phyloP scores from a whole-genome alignment of 192 early-diverging fungal genomes.

The Coemansia sp. region DNA sequence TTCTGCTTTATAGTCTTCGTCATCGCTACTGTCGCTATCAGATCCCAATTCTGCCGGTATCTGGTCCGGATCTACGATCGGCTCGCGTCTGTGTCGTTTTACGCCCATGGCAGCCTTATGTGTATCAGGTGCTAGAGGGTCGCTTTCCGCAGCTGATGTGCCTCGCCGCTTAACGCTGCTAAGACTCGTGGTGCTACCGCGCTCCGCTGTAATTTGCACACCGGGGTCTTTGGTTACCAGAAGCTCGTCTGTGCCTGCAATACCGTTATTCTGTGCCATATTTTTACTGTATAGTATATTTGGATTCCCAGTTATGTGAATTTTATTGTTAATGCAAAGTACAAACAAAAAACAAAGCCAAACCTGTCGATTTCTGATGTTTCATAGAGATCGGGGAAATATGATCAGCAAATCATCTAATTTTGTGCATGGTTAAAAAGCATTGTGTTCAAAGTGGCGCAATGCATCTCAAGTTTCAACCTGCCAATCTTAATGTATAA shows the following conservation, averaged over 20 bases:
- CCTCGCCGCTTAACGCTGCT: conserved; percentile 28
- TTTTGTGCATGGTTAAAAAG: not conserved
- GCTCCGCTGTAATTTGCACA: not conserved
- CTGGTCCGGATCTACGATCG: not conserved
- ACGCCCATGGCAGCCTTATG: not conserved
- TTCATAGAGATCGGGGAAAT: not conserved
- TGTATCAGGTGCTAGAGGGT: not conserved
- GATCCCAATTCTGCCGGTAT: not conserved
- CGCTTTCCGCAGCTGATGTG: conserved; percentile 8
- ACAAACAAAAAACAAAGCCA: not conserved
- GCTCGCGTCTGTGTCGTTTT: conserved; percentile 31
- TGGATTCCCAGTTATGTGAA: not conserved
- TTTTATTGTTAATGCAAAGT: not conserved
- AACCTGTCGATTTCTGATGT: not conserved
- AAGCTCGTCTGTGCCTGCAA: not conserved
- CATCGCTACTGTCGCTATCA: not conserved
- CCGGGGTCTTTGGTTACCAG: not conserved
- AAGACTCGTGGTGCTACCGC: conserved; percentile 18
- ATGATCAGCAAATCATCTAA: not conserved
- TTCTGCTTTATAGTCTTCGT: conserved; percentile 7
- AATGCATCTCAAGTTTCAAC: too few species aligned
- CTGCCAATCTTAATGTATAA: too few species aligned
- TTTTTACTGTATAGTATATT: not conserved
- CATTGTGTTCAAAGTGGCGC: too few species aligned
- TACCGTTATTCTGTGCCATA: not conserved